Base-by-base conservation (phyloP, 1,284 basidiomycete species). In the Heterobasidion annosum region DNA sequence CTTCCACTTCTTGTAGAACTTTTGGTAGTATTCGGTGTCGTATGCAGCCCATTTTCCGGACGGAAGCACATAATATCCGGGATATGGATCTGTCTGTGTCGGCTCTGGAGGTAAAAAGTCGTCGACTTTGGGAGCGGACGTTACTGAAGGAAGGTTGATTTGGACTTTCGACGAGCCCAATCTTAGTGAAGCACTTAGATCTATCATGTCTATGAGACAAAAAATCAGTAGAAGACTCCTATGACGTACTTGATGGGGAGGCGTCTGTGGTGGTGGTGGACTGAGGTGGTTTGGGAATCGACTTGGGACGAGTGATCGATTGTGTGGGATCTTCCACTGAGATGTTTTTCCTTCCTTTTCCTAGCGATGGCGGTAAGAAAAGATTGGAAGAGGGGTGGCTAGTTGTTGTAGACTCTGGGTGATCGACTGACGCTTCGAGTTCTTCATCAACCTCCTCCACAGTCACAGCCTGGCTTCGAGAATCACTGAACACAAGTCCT, bases 21-120 rank as follows among this genome's bases (percentile, higher is more conserved):
- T 79, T 34, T 76, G 75, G 65, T 91, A 94, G 67, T 89, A 92
- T n/a, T 64, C 76, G 0, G 81, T 69, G 54, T 94, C 90, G 67
- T 94, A 78, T 0, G 85, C 82, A 25, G 81, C 84, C 85, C 91
- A 94, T 50, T 75, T 65, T 9, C 91, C 91, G 1, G 86, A 85
- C 0, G 91, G 90, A 32, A 88, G 77, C 58, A 86, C 82, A 67
- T 95, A 94, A 70, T 93, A 95, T 2, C 92, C 92, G 1, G 92
- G 92, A 67, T 93, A 93, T 16, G 81, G 80, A 65, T 94, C 92
- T 18, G 74, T 72, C 0, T 81, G 74, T 3, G 82, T 86, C 0
- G 92, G 92, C 53, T 83, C 80, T 0, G 91, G 91, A 0, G 87
- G 83, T 42, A 80, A 73, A 63, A 86, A 93, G 51, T 85, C 83